Percentiles rank a stretch among this genome's conserved stretches.
Conservation (phyloP, 768 basidiomycete genomes). For the Kwoniella bestiolae region DNA sequence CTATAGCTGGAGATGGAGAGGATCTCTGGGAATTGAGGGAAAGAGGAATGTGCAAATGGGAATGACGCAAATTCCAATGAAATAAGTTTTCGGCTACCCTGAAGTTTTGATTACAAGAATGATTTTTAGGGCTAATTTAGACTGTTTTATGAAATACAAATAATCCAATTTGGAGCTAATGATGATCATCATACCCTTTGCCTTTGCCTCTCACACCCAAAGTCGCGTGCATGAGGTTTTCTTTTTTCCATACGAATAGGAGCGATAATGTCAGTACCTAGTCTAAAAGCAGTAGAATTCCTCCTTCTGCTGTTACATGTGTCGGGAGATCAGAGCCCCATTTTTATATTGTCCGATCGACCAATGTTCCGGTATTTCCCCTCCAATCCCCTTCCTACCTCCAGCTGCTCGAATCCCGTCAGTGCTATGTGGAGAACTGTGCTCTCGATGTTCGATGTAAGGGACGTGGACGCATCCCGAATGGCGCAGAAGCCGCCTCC, state of each 20-base stretch:
- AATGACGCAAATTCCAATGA: neutral
- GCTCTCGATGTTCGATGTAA: no score
- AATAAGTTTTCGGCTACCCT: neutral
- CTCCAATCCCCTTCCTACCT: neutral
- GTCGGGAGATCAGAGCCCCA: neutral
- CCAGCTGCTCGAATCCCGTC: no score
- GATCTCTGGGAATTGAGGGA: no score
- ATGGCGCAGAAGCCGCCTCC: no score
- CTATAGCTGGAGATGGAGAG: neutral
- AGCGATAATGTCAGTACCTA: neutral
- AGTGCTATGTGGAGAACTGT: no score
- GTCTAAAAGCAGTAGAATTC: neutral
- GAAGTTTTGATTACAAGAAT: neutral
- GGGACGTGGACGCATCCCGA: no score
- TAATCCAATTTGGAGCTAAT: neutral
- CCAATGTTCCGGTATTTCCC: neutral
- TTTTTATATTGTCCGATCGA: neutral
- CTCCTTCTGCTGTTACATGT: neutral
- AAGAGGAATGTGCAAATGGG: neutral
- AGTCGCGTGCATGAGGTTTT: no score
- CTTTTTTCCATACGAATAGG: no score
- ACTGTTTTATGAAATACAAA: neutral
- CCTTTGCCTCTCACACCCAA: no score
- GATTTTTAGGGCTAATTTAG: neutral
- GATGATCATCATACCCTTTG: no score